Evolutionary conservation across 345 rosid species (phyloP), one percentile per base, ranked within the genome.

Genomic region (thale cress (Arabidopsis thaliana)): DNA sequence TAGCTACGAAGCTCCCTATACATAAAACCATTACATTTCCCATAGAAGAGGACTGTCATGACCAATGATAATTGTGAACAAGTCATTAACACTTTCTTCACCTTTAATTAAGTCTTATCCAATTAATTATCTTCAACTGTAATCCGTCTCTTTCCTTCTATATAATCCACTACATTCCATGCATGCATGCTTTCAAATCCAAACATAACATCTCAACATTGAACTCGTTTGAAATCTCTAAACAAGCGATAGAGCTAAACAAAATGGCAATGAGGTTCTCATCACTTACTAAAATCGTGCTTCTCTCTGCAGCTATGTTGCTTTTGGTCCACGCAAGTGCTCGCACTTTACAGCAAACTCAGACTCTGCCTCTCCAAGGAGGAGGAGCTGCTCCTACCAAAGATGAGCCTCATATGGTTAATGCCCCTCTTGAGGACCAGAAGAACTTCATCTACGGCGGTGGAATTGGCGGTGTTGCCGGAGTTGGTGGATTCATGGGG

Each of bases 401-500:
- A 32, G 73, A 68, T 59, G 81, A 65, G 52, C 58, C 81, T 50
- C 63, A 59, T 3, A 44, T 40, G 10, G 45, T 38, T 10, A 5
- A 42, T 44, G n/a, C 23, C 9, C 75, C 55, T 40, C 62, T 78
- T 2, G 65, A 59, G 0, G 81, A 72, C 37, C 55, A 30, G 6
- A 78, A 78, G 64, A 78, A 78, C 12, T 78, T 78, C 69, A 66
- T 67, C 13, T 61, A 41, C 2, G 67, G 37, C 0, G 67, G 1
- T 4, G 67, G 67, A 16, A 20, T 78, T 12, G 81, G 81, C 1
- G 81, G 78, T 40, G 81, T 64, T 24, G 81, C 81, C 1, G 76
- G 80, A 55, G 42, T 65, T 23, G 81, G 81, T 1, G 81, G 81
- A 9, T 72, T 78, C 73, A 1, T 72, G 30, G 81, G 81, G 20